phyloP scores from a whole-genome alignment of 31 red algal species.

The Endocladia muricata region DNA sequence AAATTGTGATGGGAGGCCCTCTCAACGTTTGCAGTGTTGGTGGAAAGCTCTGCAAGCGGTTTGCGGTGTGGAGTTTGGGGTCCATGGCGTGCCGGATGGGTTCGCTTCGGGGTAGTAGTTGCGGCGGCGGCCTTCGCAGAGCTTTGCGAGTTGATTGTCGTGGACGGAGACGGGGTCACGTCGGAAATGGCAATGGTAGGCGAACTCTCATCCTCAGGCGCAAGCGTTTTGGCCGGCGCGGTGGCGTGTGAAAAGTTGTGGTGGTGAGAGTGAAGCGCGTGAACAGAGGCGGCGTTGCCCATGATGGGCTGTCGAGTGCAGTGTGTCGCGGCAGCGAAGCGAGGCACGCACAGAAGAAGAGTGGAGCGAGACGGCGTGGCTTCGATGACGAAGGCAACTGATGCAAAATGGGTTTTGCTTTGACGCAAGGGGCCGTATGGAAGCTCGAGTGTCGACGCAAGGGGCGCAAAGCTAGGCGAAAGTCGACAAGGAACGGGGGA shows the following conservation, averaged over 20 bases:
- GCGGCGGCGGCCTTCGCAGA: too few relatives aligned
- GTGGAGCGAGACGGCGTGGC: too few relatives aligned
- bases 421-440: too few relatives aligned
- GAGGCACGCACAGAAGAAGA: too few relatives aligned
- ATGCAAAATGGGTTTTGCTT: too few relatives aligned
- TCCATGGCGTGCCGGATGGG: not conserved
- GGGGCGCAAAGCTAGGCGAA: too few relatives aligned
- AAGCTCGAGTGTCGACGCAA: too few relatives aligned
- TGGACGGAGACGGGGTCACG: not conserved
- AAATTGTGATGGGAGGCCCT: slow-evolving; percentile 35
- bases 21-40: not conserved
- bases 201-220: not conserved
- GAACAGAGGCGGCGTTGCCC: slow-evolving; percentile 12
- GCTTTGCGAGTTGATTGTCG: not conserved
- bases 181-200: not conserved
- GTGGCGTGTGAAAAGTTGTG: not conserved
- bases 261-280: not conserved
- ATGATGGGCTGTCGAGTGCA: not conserved
- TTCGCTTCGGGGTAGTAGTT: not conserved
- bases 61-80: not conserved
- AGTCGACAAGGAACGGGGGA: too few relatives aligned
- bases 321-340: too few relatives aligned
- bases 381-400: too few relatives aligned
- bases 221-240: not conserved
- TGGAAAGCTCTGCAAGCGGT: not conserved